Percentiles rank a stretch among this genome's conserved stretches.
Evolutionary conservation across 176 grass and related monocot genomes (phyloP).

Genomic region (sorghum (Sorghum bicolor)): Sorghum_bicolor_NCBIv3 NC_012871.2:10245001-10245500

Average conservation of each 20-base stretch:
- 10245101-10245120: not conserved
- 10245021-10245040: not conserved
- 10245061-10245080: not conserved
- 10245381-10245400: not conserved
- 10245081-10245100: not conserved
- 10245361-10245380: slow-evolving; percentile 13
- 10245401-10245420: not conserved
- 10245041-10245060: not conserved
- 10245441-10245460: not conserved
- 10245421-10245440: not conserved
- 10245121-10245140: not conserved
- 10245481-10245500: not conserved
- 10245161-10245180: too few relatives aligned
- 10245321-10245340: slow-evolving; percentile 13
- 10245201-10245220: slow-evolving; percentile 2
- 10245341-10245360: slow-evolving; percentile 4
- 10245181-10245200: not conserved
- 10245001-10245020: not conserved
- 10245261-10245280: slow-evolving; percentile 67
- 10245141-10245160: too few relatives aligned
- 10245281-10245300: slow-evolving; percentile 34
- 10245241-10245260: slow-evolving; percentile 77
- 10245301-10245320: slow-evolving; percentile 12
- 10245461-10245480: not conserved
- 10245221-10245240: slow-evolving; percentile 54